These are phyloP conservation scores for Fusarium scirpi DNA, from an alignment of 2,329 filamentous ascomycete genomes.

Conservation along the genomic window DNA sequence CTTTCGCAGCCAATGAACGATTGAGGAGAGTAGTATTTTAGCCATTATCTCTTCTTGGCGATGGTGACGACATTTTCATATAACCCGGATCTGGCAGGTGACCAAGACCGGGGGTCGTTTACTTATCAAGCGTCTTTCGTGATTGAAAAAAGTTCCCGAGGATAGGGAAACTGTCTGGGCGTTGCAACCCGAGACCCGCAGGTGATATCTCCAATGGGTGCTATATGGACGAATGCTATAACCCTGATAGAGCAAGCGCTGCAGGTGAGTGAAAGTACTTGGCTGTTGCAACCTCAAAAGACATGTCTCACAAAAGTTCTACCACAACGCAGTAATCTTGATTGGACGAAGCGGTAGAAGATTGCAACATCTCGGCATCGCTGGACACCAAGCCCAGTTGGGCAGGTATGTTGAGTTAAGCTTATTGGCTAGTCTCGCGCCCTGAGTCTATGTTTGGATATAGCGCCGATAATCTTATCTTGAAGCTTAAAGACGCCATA, in stretches of 20 bases:
- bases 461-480: constrained; percentile 28
- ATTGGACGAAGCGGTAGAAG: background rate
- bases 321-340: fast-evolving
- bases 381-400: constrained; percentile 5
- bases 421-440: constrained; percentile 12
- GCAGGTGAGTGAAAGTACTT: background rate
- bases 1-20: constrained; percentile 3
- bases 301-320: constrained; percentile 27
- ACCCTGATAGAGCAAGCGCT: background rate
- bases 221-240: background rate
- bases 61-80: constrained; percentile 11
- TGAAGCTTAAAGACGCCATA: constrained; percentile 25
- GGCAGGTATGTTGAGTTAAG: constrained; percentile 19
- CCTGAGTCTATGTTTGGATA: background rate
- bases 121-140: background rate
- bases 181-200: background rate
- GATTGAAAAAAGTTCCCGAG: background rate
- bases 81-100: constrained; percentile 31
- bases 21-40: background rate
- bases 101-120: background rate
- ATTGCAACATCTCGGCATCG: background rate
- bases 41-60: constrained; percentile 31
- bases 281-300: background rate
- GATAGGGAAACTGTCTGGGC: too few relatives aligned
- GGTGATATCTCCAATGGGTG: background rate